Conservation (phyloP, 2,329 filamentous ascomycete genomes). For the Epichloe uncinata region DNA sequence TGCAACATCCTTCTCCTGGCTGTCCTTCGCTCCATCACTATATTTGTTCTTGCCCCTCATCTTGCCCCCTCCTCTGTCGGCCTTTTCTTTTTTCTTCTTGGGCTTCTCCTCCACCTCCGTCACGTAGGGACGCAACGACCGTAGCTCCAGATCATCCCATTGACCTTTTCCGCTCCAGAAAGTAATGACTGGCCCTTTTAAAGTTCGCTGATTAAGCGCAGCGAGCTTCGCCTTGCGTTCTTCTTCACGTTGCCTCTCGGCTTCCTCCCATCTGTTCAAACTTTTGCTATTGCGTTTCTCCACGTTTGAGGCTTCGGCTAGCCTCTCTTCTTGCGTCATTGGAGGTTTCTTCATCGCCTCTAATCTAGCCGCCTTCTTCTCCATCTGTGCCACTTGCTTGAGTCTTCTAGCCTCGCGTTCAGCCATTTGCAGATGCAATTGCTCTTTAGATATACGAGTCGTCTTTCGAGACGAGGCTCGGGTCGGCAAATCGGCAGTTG, state of each 20-base stretch:
- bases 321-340: slow-evolving; percentile 75
- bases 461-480: slow-evolving; percentile 45
- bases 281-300: slow-evolving; percentile 84
- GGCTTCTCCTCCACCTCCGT: slow-evolving; percentile 49
- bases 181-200: slow-evolving; percentile 80
- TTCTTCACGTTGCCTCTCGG: slow-evolving; percentile 77
- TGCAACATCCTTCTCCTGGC: background rate
- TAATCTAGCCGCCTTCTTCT: slow-evolving; percentile 54
- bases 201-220: slow-evolving; percentile 71
- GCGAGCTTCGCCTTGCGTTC: slow-evolving; percentile 73
- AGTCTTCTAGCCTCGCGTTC: slow-evolving; percentile 58
- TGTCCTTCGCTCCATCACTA: slow-evolving; percentile 8
- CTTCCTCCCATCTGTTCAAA: slow-evolving; percentile 85
- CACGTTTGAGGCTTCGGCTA: slow-evolving; percentile 68
- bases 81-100: slow-evolving; percentile 42
- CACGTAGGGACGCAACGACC: slow-evolving; percentile 53
- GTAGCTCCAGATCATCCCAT: slow-evolving; percentile 64
- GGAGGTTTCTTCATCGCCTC: slow-evolving; percentile 64
- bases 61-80: slow-evolving; percentile 18
- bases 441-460: slow-evolving; percentile 45
- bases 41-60: slow-evolving; percentile 18
- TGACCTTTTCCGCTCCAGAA: slow-evolving; percentile 88
- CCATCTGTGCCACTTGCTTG: slow-evolving; percentile 56
- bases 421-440: slow-evolving; percentile 57
- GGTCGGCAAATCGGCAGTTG: slow-evolving; percentile 39